Evolutionary conservation across 106 monocot species (phyloP), one percentile per base, ranked within the genome.

Genomic region (Allium cepa): DNA sequence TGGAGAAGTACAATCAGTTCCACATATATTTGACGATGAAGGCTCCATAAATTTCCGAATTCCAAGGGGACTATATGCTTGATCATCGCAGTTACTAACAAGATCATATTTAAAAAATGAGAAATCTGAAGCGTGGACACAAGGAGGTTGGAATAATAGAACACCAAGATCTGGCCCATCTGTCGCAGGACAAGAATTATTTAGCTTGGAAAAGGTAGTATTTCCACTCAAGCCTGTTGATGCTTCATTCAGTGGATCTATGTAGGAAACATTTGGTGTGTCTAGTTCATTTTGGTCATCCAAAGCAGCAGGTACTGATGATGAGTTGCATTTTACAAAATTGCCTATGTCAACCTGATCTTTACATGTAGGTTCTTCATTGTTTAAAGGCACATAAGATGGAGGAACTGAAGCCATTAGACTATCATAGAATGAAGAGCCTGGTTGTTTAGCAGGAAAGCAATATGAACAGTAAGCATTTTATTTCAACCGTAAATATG

Each of bases 131-230:
- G 22, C 22, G 22, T 22, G 22, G 22, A 22, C 22, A 13, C 82
- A 72, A 73, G 93, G 93, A 47, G 90, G 87, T 73, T 90, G 87
- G 56, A 87, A 89, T 66, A 81, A 93, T 60, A 93, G 62, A 51
- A 64, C 72, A 67, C 82, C 84, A 22, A 64, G 49, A 10, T 77
- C 72, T n/a, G 10, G 65, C 16, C 71, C 16, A 28, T 78, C 63
- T 51, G 53, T 13, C 17, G 69, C 51, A 14, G 50, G 36, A 67
- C 22, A 49, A 60, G 49, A 9, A 56, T 46, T 17, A 55, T 65
- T 79, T 68, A 82, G 74, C 69, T 82, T 64, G 28, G 52, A 51
- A 36, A 58, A n/a, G 50, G 59, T n/a, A 60, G 26, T 7, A 51
- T 60, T 79, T 13, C 52, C 61, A 55, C 8, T 50, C 22, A 22